Percentiles rank a stretch among this genome's conserved stretches.
Evolutionary conservation across 1,139 yeast genomes (phyloP).

Genomic region (Candida tunisiensis): DNA sequence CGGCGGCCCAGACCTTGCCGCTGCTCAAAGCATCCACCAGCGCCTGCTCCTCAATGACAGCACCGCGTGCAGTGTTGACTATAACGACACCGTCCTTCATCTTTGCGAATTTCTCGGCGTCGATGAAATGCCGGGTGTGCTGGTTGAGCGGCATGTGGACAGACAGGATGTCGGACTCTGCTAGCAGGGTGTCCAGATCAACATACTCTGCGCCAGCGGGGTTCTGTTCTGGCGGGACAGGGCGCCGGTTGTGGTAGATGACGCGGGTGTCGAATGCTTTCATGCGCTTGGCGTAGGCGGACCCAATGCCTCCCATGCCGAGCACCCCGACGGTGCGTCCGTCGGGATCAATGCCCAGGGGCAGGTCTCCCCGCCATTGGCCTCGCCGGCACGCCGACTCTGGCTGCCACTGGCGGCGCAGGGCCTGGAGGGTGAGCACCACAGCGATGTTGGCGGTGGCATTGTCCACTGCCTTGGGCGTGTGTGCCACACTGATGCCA

Average conservation of each 20-base stretch:
- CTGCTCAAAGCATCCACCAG: slow-evolving; percentile 45
- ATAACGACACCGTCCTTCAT: slow-evolving; percentile 54
- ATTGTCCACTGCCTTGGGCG: slow-evolving; percentile 50
- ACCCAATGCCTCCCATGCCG: slow-evolving; percentile 76
- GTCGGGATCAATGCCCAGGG: slow-evolving; percentile 34
- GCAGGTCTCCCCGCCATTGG: slow-evolving; percentile 16
- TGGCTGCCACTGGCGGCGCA: slow-evolving; percentile 37
- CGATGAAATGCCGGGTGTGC: slow-evolving; percentile 35
- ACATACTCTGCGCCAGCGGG: slow-evolving; percentile 36
- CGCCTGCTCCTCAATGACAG: slow-evolving; percentile 55
- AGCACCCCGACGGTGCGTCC: slow-evolving; percentile 52
- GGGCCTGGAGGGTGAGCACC: slow-evolving; percentile 37
- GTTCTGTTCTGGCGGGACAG: slow-evolving; percentile 36
- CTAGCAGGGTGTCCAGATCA: slow-evolving; percentile 35
- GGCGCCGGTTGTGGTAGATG: slow-evolving; percentile 45
- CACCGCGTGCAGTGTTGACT: slow-evolving; percentile 70
- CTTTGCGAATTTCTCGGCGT: slow-evolving; percentile 32
- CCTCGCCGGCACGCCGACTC: slow-evolving; percentile 22
- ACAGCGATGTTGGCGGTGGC: slow-evolving; percentile 68
- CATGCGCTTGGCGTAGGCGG: slow-evolving; percentile 51
- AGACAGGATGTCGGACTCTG: slow-evolving; percentile 40
- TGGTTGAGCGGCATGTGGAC: slow-evolving; percentile 46
- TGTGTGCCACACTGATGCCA: slow-evolving; percentile 48
- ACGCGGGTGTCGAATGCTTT: slow-evolving; percentile 41
- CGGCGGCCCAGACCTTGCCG: slow-evolving; percentile 58